Base-by-base conservation (phyloP, 345 rosid species). In the Pelargonium nanum region DNA sequence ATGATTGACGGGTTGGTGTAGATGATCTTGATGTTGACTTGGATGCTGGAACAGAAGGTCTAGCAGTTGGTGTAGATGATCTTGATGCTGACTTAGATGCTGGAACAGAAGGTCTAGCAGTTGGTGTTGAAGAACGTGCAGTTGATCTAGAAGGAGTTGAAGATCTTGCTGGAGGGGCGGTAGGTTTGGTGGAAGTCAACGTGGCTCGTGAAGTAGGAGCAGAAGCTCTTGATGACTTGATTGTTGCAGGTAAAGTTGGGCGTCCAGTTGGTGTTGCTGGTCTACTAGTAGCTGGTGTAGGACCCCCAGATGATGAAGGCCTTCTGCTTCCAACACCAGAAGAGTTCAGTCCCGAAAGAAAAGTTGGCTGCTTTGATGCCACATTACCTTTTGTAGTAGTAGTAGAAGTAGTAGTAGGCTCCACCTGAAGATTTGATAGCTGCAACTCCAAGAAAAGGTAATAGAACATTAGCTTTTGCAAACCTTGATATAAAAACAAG, bases 231-330 rank as follows among this genome's bases (percentile, higher is more conserved):
- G 83, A 68, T 73, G 88, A 76, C 66, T 80, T 82, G 28, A 73
- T 53, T 63, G 83, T 56, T 55, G 88, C 67, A 55, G 80, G 68
- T 53, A 81, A 63, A 8, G 77, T 68, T 20, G 96, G 68, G 22
- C 87, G 77, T 28, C 84, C 85, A 50, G 82, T 76, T 24, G 90
- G 88, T 15, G 83, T 85, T 52, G 83, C 66, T 65, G 88, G 78
- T 68, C 90, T 79, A 57, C n/a, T 19, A 21, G 80, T 63, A 12
- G 70, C 22, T 32, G 83, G 68, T 28, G 68, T 67, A 23, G 75
- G 75, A 53, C 85, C 85, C 34, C 83, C 68, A 1, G 95, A 85
- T 24, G 93, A 85, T 26, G 91, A 84, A 45, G 92, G 86, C 78
- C 91, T 73, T 50, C 76, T 73, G 59, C 53, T 55, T 54, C 72